Conservation (phyloP, 1,284 basidiomycete genomes). For the Pascua sp. region DNA sequence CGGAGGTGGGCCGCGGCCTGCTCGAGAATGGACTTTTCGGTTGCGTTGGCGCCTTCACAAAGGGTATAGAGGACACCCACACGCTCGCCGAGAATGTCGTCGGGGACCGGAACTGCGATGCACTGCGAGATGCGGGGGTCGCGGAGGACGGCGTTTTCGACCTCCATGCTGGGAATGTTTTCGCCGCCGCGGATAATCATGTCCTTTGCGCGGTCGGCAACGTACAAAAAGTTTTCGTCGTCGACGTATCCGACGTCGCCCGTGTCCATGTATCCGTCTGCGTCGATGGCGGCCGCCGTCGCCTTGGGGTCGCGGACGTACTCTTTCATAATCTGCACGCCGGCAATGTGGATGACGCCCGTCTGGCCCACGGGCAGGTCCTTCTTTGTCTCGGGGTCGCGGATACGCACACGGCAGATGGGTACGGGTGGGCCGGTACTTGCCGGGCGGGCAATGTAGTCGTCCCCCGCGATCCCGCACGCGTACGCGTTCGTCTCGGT, state of each 20-base stretch:
- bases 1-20: constrained; percentile 12
- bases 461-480: constrained; percentile 34
- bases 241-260: constrained; percentile 42
- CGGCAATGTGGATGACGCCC: constrained; percentile 34
- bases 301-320: constrained; percentile 26
- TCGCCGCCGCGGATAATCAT: constrained; percentile 47
- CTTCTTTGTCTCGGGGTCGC: constrained; percentile 28
- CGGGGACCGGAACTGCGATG: constrained; percentile 37
- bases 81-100: constrained; percentile 36
- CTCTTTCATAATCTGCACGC: constrained; percentile 42
- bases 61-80: constrained; percentile 38
- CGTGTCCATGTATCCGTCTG: constrained; percentile 41
- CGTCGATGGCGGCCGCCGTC: constrained; percentile 6
- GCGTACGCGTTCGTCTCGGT: constrained; percentile 44
- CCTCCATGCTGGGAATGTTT: constrained; percentile 37
- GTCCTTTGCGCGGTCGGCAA: constrained; percentile 38
- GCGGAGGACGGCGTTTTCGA: constrained; percentile 41
- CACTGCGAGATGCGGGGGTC: constrained; percentile 34
- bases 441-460: constrained; percentile 28
- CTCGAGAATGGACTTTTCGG: constrained; percentile 6
- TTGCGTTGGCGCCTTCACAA: constrained; percentile 10
- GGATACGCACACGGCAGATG: constrained; percentile 35
- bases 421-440: constrained; percentile 33
- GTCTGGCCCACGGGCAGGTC: constrained; percentile 23
- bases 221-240: constrained; percentile 36